These are phyloP conservation scores for Physaria fendleri DNA, from an alignment of 345 rosid species.

Conservation along the genomic window DNA sequence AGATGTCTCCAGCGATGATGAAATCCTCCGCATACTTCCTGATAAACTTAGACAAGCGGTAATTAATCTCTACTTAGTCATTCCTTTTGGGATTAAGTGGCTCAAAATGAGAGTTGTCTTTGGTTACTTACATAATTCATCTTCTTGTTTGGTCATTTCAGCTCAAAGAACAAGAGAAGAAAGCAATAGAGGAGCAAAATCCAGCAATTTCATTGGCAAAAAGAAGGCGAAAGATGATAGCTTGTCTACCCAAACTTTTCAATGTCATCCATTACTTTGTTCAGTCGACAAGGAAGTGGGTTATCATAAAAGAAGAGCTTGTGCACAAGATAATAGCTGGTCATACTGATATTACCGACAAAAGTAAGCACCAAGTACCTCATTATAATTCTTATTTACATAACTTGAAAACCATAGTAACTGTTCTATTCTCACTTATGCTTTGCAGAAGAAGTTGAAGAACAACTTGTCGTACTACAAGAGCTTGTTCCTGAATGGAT, in stretches of 20 bases:
- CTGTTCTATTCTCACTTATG: background rate
- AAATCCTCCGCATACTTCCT: conserved; percentile 46
- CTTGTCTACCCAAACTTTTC: conserved; percentile 71
- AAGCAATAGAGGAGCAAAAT: conserved; percentile 53
- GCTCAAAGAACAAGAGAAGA: conserved; percentile 72
- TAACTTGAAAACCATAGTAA: background rate
- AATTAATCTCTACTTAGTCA: conserved; percentile 20
- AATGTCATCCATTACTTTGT: conserved; percentile 58
- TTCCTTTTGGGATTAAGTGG: background rate
- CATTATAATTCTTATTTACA: background rate
- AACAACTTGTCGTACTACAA: conserved; percentile 57
- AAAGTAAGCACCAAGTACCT: conserved; percentile 42
- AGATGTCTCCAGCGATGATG: conserved; percentile 38
- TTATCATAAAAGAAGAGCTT: conserved; percentile 77
- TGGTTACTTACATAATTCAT: background rate
- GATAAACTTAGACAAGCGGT: conserved; percentile 54
- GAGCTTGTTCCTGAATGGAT: conserved; percentile 91
- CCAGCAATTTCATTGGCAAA: conserved; percentile 83
- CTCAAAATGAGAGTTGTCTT: background rate
- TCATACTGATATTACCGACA: conserved; percentile 60
- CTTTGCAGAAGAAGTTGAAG: conserved; percentile 69
- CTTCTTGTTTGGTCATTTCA: conserved; percentile 24
- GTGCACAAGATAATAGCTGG: conserved; percentile 48
- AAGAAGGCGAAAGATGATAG: conserved; percentile 57
- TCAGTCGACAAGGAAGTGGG: conserved; percentile 57